Conservation (phyloP, 78 protist species). For the Blattamonas nauphoetae region DNA sequence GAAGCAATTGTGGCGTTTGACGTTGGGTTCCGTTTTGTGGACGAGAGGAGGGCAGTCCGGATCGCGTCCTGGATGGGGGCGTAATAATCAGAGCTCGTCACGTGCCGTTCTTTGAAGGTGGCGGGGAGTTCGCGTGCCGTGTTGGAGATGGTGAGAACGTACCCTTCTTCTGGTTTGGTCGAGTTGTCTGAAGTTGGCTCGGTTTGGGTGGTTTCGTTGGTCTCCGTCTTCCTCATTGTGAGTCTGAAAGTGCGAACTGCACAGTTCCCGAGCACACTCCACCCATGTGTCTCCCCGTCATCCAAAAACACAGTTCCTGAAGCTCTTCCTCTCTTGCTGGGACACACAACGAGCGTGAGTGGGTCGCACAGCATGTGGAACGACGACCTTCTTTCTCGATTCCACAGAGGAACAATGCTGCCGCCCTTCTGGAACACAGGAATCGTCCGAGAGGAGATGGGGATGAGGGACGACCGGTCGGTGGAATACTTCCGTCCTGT, state of each 20-base stretch:
- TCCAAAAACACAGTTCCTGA: background rate
- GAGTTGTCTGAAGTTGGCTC: background rate
- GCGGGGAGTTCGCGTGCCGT: background rate
- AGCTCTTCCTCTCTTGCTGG: background rate
- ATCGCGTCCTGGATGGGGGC: background rate
- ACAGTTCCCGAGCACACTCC: background rate
- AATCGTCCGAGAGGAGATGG: background rate
- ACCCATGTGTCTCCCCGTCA: constrained; percentile 11
- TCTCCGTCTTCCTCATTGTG: background rate
- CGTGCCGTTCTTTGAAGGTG: background rate
- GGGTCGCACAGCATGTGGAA: background rate
- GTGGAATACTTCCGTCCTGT: background rate
- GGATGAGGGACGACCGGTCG: background rate
- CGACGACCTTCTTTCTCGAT: background rate
- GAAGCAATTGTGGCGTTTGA: background rate
- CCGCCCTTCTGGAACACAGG: constrained; percentile 22
- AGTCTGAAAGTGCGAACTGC: background rate
- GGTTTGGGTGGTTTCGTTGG: background rate
- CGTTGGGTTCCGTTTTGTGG: background rate
- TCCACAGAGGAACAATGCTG: background rate
- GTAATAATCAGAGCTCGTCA: background rate
- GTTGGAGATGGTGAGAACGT: background rate
- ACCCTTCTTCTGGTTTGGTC: background rate
- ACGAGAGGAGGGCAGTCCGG: background rate
- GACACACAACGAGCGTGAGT: background rate